These are phyloP conservation scores for Fibroporia radiculosa DNA, from an alignment of 768 basidiomycete species.

Conservation along the genomic window DNA sequence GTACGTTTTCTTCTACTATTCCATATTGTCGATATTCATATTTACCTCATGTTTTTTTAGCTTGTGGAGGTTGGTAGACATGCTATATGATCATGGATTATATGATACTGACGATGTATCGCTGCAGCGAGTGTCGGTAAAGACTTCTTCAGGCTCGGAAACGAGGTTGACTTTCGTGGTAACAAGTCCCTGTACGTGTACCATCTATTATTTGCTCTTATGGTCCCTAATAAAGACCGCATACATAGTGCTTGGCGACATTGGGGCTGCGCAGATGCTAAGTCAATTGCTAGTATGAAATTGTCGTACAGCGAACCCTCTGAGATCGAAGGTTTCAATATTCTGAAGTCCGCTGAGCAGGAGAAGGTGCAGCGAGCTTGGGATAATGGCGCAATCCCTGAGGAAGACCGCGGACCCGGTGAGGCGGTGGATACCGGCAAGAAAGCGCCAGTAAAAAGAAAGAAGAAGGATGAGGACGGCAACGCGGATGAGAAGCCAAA, in stretches of 20 bases:
- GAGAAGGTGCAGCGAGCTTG: slow-evolving; percentile 34
- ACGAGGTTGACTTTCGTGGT: slow-evolving; percentile 32
- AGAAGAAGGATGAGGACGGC: slow-evolving; percentile 20
- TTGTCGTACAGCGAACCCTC: slow-evolving; percentile 25
- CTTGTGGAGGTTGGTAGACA: neutral
- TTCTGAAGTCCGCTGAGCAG: slow-evolving; percentile 31
- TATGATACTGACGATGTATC: neutral
- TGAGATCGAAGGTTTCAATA: slow-evolving; percentile 38
- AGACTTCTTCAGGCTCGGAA: slow-evolving; percentile 33
- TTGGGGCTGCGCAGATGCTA: slow-evolving; percentile 34
- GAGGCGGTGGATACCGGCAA: slow-evolving; percentile 20
- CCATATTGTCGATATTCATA: neutral
- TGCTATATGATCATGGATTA: neutral
- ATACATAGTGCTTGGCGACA: slow-evolving; percentile 31
- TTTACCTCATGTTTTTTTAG: neutral
- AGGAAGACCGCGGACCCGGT: slow-evolving; percentile 25
- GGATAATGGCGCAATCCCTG: slow-evolving; percentile 33
- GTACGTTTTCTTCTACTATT: slow-evolving; percentile 13
- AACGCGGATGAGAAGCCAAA: slow-evolving; percentile 21
- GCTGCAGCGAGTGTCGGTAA: slow-evolving; percentile 29
- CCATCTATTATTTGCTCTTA: too few species aligned
- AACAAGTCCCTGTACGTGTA: slow-evolving; percentile 26
- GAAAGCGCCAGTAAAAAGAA: slow-evolving; percentile 18
- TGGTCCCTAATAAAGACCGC: neutral
- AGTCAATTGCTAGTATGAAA: slow-evolving; percentile 31